Conservation (phyloP, 768 basidiomycete species). For the Lyophyllum semitale region DNA sequence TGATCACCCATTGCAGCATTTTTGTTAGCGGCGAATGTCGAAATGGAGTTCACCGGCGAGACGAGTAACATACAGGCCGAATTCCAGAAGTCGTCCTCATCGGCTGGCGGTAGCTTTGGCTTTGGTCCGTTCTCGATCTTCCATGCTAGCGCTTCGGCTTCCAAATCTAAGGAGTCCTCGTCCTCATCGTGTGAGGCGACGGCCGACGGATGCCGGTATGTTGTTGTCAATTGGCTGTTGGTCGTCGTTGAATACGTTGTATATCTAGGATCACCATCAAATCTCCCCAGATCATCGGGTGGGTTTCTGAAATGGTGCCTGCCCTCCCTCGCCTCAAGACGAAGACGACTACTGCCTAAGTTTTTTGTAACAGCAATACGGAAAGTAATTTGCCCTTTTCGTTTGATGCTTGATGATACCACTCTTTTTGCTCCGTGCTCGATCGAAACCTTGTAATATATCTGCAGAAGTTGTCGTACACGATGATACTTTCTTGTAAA, state of each 20-base stretch:
- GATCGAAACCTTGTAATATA: no score
- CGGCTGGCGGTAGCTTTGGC: background rate
- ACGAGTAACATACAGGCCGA: background rate
- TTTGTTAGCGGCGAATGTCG: conserved; percentile 3
- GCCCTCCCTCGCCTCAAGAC: conserved; percentile 1
- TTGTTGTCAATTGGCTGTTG: background rate
- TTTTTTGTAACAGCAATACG: no score
- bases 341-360: no score
- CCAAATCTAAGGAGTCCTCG: background rate
- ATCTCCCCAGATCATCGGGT: conserved; percentile 7
- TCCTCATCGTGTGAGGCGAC: background rate
- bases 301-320: conserved; percentile 7
- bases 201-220: background rate
- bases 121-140: conserved; percentile 6
- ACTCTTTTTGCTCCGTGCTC: no score
- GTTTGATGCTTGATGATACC: no score
- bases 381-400: no score
- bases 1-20: background rate
- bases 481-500: no score
- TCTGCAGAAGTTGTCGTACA: no score
- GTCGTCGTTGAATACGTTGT: background rate
- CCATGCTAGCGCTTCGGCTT: background rate
- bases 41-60: background rate
- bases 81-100: background rate
- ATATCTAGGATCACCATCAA: conserved; percentile 4